Percentiles rank a stretch among this genome's conserved stretches.
phyloP scores from a whole-genome alignment of 179 eudicot genomes.

The Amaranthus tricolor region DNA sequence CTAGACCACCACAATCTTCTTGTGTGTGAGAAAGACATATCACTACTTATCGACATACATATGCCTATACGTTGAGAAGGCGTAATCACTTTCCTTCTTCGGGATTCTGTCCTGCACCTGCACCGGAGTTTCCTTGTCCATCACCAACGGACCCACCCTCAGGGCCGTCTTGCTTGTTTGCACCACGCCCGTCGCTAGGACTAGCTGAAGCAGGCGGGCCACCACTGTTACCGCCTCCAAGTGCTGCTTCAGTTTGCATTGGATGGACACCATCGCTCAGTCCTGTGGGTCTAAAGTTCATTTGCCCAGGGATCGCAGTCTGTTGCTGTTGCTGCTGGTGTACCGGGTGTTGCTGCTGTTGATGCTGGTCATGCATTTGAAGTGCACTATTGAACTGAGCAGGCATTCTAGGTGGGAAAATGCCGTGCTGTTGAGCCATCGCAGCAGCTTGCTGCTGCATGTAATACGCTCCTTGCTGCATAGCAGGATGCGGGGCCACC shows the following conservation, averaged over 20 bases:
- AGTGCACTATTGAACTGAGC: slow-evolving; percentile 54
- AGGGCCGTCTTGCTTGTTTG: slow-evolving; percentile 50
- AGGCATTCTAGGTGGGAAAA: slow-evolving; percentile 59
- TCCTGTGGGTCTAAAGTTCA: slow-evolving; percentile 54
- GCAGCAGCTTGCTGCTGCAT: slow-evolving; percentile 88
- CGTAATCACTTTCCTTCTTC: slow-evolving; percentile 31
- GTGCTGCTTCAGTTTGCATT: slow-evolving; percentile 35
- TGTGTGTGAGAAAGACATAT: slow-evolving; percentile 6
- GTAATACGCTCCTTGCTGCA: slow-evolving; percentile 84
- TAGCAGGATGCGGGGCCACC: slow-evolving; percentile 80
- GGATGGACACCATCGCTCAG: slow-evolving; percentile 49
- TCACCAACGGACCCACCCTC: slow-evolving; percentile 34
- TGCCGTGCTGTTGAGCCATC: slow-evolving; percentile 65
- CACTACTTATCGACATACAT: slow-evolving; percentile 35
- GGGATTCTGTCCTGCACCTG: slow-evolving; percentile 16
- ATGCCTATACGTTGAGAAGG: slow-evolving; percentile 23
- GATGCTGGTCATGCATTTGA: slow-evolving; percentile 54
- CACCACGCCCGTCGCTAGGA: slow-evolving; percentile 34
- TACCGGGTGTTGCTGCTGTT: slow-evolving; percentile 27
- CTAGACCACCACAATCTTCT: slow-evolving; percentile 23
- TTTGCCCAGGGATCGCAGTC: slow-evolving; percentile 49
- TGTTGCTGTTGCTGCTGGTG: slow-evolving; percentile 49
- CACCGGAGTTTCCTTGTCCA: slow-evolving; percentile 21
- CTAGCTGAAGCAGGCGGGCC: slow-evolving; percentile 29
- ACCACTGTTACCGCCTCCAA: slow-evolving; percentile 37